phyloP scores from a whole-genome alignment of 129 eudicot genomes.

The Centrapalus pauciflorus region DNA sequence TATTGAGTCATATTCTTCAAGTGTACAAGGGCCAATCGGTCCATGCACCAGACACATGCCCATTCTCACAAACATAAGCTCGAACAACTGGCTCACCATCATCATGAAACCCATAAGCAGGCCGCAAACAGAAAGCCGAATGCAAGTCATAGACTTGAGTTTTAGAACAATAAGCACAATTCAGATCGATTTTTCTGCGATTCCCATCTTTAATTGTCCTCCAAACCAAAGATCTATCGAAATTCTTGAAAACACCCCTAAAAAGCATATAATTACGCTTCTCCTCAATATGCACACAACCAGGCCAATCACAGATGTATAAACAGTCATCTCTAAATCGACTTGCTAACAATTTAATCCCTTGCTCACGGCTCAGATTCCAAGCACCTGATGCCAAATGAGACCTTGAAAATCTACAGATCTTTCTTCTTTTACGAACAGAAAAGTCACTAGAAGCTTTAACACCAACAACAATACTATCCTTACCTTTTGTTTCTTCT shows the following conservation, averaged over 20 bases:
- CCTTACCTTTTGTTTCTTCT: slow-evolving; percentile 1
- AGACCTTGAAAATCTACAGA: slow-evolving; percentile 34
- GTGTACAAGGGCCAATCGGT: slow-evolving; percentile 89
- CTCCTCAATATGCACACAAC: slow-evolving; percentile 81
- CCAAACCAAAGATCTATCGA: slow-evolving; percentile 83
- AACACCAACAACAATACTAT: too few species aligned
- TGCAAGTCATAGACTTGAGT: slow-evolving; percentile 80
- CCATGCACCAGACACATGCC: slow-evolving; percentile 99
- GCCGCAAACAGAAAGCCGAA: slow-evolving; percentile 90
- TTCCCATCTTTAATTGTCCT: slow-evolving; percentile 82
- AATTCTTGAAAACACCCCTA: slow-evolving; percentile 83
- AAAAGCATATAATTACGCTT: slow-evolving; percentile 89
- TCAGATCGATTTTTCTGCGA: slow-evolving; percentile 46
- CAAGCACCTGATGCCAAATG: slow-evolving; percentile 79
- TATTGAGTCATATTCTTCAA: too few species aligned
- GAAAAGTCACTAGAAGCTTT: slow-evolving; percentile 2
- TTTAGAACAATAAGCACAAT: slow-evolving; percentile 67
- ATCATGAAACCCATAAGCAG: slow-evolving; percentile 87
- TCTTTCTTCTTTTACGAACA: slow-evolving; percentile 45
- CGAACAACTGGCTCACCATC: slow-evolving; percentile 95
- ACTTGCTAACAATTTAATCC: slow-evolving; percentile 82
- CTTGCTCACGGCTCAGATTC: slow-evolving; percentile 85
- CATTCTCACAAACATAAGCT: slow-evolving; percentile 94
- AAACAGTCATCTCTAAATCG: slow-evolving; percentile 83
- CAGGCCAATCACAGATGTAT: slow-evolving; percentile 96